Conservation (phyloP, 2,329 filamentous ascomycete genomes). For the Mariannaea elegans region DNA sequence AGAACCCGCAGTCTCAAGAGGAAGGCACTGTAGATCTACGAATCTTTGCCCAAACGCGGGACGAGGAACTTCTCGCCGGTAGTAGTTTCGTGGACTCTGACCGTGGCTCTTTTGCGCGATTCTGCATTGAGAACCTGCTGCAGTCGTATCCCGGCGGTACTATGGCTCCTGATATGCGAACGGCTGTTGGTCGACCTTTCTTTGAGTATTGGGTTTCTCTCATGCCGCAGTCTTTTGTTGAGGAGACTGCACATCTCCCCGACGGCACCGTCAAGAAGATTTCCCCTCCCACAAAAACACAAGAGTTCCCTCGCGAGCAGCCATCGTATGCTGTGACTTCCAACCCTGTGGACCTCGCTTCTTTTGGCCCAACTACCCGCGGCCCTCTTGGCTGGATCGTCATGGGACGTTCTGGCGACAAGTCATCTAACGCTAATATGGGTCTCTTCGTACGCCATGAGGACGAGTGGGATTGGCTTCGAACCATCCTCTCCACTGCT, state of each 20-base stretch:
- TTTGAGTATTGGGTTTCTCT: slow-evolving; percentile 38
- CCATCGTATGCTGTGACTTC: slow-evolving; percentile 30
- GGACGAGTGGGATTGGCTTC: slow-evolving; percentile 56
- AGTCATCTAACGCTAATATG: slow-evolving; percentile 52
- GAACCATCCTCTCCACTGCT: slow-evolving; percentile 49
- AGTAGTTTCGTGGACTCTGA: slow-evolving; percentile 46
- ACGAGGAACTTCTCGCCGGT: slow-evolving; percentile 42
- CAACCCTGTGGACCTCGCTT: slow-evolving; percentile 23
- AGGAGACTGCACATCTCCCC: slow-evolving; percentile 26
- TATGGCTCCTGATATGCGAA: slow-evolving; percentile 48
- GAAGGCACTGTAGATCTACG: slow-evolving; percentile 57
- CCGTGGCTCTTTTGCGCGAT: slow-evolving; percentile 31
- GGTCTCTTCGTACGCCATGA: slow-evolving; percentile 53
- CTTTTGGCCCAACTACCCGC: slow-evolving; percentile 33
- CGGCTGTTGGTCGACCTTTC: slow-evolving; percentile 44
- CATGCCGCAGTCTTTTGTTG: slow-evolving; percentile 36
- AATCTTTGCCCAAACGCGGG: slow-evolving; percentile 54
- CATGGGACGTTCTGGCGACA: slow-evolving; percentile 47
- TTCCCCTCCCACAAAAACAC: slow-evolving; percentile 10
- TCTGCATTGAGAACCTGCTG: slow-evolving; percentile 41
- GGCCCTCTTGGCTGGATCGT: slow-evolving; percentile 42
- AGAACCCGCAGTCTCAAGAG: slow-evolving; percentile 51
- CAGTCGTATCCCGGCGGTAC: slow-evolving; percentile 54
- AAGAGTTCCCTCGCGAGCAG: slow-evolving; percentile 25
- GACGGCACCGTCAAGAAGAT: slow-evolving; percentile 28